phyloP scores from a whole-genome alignment of 2,329 filamentous ascomycete genomes.

The Aspergillus sp. region DNA sequence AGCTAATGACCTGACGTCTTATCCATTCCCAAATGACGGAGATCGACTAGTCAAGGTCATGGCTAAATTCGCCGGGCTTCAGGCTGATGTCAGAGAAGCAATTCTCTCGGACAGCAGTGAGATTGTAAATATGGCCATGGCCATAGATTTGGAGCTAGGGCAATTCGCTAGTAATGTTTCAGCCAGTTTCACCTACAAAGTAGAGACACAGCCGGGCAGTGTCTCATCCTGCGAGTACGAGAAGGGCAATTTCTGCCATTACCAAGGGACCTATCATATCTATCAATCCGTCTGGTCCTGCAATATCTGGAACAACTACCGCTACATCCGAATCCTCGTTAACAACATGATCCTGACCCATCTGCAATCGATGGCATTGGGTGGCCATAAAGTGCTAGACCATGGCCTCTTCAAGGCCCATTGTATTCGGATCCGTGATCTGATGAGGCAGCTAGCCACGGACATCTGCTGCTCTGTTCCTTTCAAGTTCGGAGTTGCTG shows the following conservation, averaged over 20 bases:
- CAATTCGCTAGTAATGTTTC: neutral
- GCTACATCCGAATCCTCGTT: slow-evolving; percentile 1
- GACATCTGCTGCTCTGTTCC: slow-evolving; percentile 8
- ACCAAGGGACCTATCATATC: neutral
- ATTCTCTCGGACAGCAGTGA: neutral
- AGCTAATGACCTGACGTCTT: neutral
- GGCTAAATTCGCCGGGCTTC: neutral
- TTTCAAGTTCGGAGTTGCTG: slow-evolving; percentile 5
- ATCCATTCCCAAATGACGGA: neutral
- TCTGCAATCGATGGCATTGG: neutral
- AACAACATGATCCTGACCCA: neutral
- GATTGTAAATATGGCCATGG: neutral
- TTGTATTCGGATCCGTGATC: neutral
- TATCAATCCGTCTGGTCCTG: slow-evolving; percentile 4
- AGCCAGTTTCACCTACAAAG: neutral
- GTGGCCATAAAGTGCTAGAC: neutral
- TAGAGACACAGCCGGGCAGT: neutral
- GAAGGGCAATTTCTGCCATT: neutral
- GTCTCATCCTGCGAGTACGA: neutral
- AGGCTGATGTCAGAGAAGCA: neutral
- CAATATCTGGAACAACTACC: slow-evolving; percentile 8
- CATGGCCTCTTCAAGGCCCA: neutral
- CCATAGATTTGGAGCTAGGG: neutral
- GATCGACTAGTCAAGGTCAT: neutral
- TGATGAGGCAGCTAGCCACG: neutral